Evolutionary conservation across 2,329 filamentous ascomycete species (phyloP), one percentile per base, ranked within the genome.

Genomic region (Fusarium graminum): DNA sequence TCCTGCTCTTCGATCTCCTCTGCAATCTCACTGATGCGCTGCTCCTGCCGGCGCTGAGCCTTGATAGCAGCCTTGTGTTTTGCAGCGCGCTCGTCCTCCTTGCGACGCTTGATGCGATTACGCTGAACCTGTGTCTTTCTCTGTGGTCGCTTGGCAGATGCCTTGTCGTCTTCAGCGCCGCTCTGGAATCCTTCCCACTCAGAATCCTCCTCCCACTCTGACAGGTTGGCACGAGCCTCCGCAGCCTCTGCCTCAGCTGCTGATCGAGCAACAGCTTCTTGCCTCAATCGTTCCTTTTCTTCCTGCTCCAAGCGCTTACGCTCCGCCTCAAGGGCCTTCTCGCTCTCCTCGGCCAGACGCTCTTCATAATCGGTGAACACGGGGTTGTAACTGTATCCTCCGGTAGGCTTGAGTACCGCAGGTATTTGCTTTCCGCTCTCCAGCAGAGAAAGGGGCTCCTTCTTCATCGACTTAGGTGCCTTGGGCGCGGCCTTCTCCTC

Each of bases 351-450:
- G 19, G 86, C 84, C 42, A 97, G 81, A 16, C 94, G 86, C 10
- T 87, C 84, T 71, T 94, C 90, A 85, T 96, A 99, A 65, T 97
- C 93, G 65, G 88, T 86, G 71, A 96, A 96, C 7, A 87, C 82
- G 0, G 95, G 95, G 76, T 99, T 99, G 81, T 99, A 99, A 72
- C 92, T 97, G 77, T 90, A 92, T 59, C 92, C 93, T 16, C 90
- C 92, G 8, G 88, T 85, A 2, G 95, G 95, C 73, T 89, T 91
- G 63, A 86, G 84, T 1, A 99, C 91, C 4, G 93, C 89, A 2
- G 92, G 91, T 10, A 97, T 83, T 0, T 85, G 78, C 77, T 94
- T 97, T 36, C 93, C 94, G 74, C 85, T 92, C 41, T 90, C 91
- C n/a, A 92, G 86, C 29, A 98, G 85, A 5, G 94, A 93, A 52